Evolutionary conservation across 2,329 filamentous ascomycete species (phyloP).

Genomic region (Fusarium sp.): DNA sequence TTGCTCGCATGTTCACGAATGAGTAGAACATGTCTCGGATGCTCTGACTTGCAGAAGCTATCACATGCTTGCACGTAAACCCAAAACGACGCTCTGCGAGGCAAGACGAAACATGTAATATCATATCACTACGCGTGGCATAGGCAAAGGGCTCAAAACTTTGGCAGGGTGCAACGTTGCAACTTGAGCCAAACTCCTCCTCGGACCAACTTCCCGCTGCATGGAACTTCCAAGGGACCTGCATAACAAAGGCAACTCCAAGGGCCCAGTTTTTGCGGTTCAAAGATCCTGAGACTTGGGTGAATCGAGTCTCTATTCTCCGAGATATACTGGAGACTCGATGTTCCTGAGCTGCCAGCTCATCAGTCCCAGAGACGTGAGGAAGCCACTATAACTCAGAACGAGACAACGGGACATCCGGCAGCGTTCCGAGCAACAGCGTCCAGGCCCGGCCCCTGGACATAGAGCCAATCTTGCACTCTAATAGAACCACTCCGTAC

Average conservation of each 20-base stretch:
- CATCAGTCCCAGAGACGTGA: background rate
- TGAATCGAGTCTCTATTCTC: slow-evolving; percentile 6
- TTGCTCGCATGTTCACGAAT: background rate
- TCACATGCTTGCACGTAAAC: slow-evolving; percentile 1
- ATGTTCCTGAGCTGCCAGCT: background rate
- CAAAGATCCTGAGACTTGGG: slow-evolving; percentile 1
- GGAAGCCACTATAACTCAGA: slow-evolving; percentile 4
- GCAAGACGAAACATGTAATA: background rate
- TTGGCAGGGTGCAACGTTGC: slow-evolving; percentile 22
- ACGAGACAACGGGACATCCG: slow-evolving; percentile 1
- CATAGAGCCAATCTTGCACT: slow-evolving; percentile 2
- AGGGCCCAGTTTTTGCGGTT: slow-evolving; percentile 6
- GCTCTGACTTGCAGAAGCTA: background rate
- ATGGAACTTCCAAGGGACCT: slow-evolving; percentile 11
- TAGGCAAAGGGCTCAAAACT: background rate
- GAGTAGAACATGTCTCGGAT: background rate
- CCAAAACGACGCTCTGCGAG: background rate
- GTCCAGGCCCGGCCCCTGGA: background rate
- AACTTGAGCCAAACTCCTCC: background rate
- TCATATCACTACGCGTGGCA: slow-evolving; percentile 3
- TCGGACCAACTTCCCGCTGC: slow-evolving; percentile 1
- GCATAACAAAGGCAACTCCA: slow-evolving; percentile 6
- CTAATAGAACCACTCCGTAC: background rate
- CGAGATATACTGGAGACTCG: background rate
- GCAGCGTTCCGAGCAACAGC: slow-evolving; percentile 1